Evolutionary conservation across 2,329 filamentous ascomycete species (phyloP).

Genomic region (Verticillium nonalfalfae): DNA sequence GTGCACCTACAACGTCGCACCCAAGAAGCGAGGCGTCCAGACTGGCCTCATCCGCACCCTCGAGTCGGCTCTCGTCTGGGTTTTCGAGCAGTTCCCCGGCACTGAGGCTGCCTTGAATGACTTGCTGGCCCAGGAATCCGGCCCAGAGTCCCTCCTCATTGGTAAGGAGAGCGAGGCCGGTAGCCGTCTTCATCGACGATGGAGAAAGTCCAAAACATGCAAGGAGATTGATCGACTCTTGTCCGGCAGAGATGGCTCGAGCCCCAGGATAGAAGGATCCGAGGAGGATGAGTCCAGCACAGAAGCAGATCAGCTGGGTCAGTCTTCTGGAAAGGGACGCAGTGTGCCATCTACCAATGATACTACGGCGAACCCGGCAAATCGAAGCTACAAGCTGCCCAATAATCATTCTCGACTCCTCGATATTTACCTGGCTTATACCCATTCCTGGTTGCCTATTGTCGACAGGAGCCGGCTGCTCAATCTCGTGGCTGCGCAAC

Average conservation of each 20-base stretch:
- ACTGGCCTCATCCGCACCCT: slow-evolving; percentile 74
- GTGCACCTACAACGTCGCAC: slow-evolving; percentile 67
- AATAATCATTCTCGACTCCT: slow-evolving; percentile 53
- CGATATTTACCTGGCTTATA: slow-evolving; percentile 70
- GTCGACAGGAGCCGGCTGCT: slow-evolving; percentile 57
- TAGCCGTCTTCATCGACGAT: slow-evolving; percentile 53
- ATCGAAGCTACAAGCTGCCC: slow-evolving; percentile 19
- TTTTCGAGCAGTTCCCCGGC: slow-evolving; percentile 56
- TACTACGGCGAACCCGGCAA: neutral
- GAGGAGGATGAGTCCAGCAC: slow-evolving; percentile 25
- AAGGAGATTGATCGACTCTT: slow-evolving; percentile 57
- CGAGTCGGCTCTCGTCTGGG: slow-evolving; percentile 61
- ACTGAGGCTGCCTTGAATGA: slow-evolving; percentile 51
- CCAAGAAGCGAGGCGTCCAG: slow-evolving; percentile 72
- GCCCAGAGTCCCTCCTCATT: slow-evolving; percentile 38
- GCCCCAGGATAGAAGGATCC: slow-evolving; percentile 23
- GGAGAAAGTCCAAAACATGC: slow-evolving; percentile 57
- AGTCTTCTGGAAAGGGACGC: neutral
- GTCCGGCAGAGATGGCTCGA: slow-evolving; percentile 33
- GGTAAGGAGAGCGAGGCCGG: slow-evolving; percentile 44
- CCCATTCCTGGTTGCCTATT: slow-evolving; percentile 71
- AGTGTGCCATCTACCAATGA: neutral
- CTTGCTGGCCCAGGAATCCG: slow-evolving; percentile 40
- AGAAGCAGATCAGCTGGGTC: slow-evolving; percentile 12
- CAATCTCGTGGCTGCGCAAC: slow-evolving; percentile 15